Percentiles rank a stretch among this genome's conserved stretches.
These are phyloP conservation scores for Polychaeton citri DNA, from an alignment of 2,329 filamentous ascomycete genomes.

Conservation along the genomic window DNA sequence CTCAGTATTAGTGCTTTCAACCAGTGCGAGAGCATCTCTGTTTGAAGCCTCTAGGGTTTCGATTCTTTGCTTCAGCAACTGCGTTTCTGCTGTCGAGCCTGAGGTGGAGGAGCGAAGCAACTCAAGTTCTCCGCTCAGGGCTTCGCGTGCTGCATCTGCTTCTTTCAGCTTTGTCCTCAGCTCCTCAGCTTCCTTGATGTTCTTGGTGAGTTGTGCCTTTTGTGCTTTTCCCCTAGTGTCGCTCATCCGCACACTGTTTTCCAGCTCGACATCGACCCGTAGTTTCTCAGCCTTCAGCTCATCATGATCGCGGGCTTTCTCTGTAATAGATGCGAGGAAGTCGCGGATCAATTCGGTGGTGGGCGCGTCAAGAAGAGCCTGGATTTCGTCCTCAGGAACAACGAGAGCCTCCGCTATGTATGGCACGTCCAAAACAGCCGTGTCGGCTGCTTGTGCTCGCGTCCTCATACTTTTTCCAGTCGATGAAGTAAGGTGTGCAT, in stretches of 20 bases:
- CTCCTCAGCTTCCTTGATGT: slow-evolving; percentile 69
- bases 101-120: slow-evolving; percentile 61
- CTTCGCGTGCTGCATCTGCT: slow-evolving; percentile 64
- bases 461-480: slow-evolving; percentile 39
- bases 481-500: too few relatives aligned
- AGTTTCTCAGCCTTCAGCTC: slow-evolving; percentile 76
- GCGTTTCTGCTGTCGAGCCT: slow-evolving; percentile 58
- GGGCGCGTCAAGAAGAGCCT: slow-evolving; percentile 49
- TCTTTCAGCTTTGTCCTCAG: slow-evolving; percentile 67
- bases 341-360: slow-evolving; percentile 66
- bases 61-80: slow-evolving; percentile 69
- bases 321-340: slow-evolving; percentile 60
- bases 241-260: slow-evolving; percentile 71
- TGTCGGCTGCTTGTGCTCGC: slow-evolving; percentile 30
- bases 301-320: slow-evolving; percentile 73
- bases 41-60: slow-evolving; percentile 81
- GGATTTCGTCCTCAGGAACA: slow-evolving; percentile 51
- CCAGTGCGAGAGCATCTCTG: slow-evolving; percentile 73
- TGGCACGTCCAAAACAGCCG: slow-evolving; percentile 49
- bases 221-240: slow-evolving; percentile 73
- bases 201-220: slow-evolving; percentile 70
- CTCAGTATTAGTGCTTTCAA: slow-evolving; percentile 78
- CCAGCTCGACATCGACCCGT: slow-evolving; percentile 79
- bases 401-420: slow-evolving; percentile 61
- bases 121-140: slow-evolving; percentile 71